phyloP scores from a whole-genome alignment of 768 basidiomycete genomes.

The Boletus pseudo-olivaceus region DNA sequence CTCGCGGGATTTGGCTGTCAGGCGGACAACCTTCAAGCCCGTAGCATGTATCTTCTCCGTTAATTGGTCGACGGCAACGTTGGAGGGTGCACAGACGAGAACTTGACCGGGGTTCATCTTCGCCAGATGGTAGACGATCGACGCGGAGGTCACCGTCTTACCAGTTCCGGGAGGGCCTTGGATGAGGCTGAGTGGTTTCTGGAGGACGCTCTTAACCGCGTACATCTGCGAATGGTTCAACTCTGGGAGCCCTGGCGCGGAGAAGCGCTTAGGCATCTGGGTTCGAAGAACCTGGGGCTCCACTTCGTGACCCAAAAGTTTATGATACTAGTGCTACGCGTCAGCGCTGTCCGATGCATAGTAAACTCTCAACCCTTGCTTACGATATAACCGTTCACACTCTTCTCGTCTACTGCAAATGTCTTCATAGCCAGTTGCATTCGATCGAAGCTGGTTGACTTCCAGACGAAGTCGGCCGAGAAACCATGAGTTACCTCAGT shows the following conservation, averaged over 20 bases:
- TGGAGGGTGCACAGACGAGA: conserved; percentile 97
- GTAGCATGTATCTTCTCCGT: conserved; percentile 99
- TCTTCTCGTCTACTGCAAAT: conserved; percentile 98
- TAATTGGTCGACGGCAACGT: conserved; percentile 98
- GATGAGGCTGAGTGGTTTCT: conserved; percentile 96
- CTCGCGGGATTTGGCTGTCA: conserved; percentile 97
- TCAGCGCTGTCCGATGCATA: background rate
- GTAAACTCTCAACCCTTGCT: conserved; percentile 30
- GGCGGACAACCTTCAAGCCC: conserved; percentile 95
- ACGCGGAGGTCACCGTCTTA: conserved; percentile 98
- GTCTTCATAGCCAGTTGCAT: conserved; percentile 99
- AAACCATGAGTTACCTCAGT: conserved; percentile 93
- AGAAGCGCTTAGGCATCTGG: conserved; percentile 96
- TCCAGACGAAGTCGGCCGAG: conserved; percentile 99
- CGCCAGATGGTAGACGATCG: conserved; percentile 96
- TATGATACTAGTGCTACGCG: conserved; percentile 75
- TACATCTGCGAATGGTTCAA: conserved; percentile 99
- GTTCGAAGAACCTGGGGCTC: conserved; percentile 89
- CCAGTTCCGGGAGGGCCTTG: conserved; percentile 99
- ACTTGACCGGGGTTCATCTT: conserved; percentile 99
- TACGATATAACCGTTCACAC: conserved; percentile 97
- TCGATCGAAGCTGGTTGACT: conserved; percentile 97
- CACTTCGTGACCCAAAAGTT: conserved; percentile 94
- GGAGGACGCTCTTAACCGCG: conserved; percentile 97
- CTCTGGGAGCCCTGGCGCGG: conserved; percentile 95